phyloP scores from a whole-genome alignment of 2,329 filamentous ascomycete species.

The Penicillium verrucosum region DNA sequence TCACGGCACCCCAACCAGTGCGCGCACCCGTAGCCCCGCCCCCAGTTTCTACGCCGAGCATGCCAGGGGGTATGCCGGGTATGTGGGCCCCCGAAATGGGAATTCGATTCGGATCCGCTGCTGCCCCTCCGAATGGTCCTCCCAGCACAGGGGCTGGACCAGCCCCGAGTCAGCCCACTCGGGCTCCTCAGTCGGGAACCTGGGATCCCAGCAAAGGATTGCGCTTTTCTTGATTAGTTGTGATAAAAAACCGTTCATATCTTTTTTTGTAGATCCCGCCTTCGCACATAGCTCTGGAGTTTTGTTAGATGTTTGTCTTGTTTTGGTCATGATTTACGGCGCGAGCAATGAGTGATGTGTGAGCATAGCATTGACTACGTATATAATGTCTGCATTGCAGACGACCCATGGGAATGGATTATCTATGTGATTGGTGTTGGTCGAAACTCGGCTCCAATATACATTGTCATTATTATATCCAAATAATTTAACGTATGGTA shows the following conservation, averaged over 20 bases:
- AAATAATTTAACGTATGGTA: not conserved
- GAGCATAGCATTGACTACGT: not conserved
- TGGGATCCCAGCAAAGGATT: constrained; percentile 62
- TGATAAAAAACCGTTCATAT: not conserved
- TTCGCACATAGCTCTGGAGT: constrained; percentile 3
- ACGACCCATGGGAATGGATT: not conserved
- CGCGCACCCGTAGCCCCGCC: constrained; percentile 48
- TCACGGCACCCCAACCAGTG: constrained; percentile 49
- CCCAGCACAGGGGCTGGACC: constrained; percentile 24
- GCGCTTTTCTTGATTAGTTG: constrained; percentile 47
- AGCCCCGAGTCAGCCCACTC: constrained; percentile 15
- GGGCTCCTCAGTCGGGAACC: constrained; percentile 37
- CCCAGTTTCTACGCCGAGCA: constrained; percentile 47
- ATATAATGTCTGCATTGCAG: not conserved
- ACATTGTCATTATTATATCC: not conserved
- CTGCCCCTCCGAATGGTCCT: constrained; percentile 30
- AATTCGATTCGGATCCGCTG: constrained; percentile 65
- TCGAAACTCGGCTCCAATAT: not conserved
- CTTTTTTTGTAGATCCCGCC: not conserved
- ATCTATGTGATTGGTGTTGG: not conserved
- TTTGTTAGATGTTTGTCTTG: not conserved
- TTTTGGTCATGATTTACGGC: not conserved
- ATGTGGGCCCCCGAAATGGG: constrained; percentile 80
- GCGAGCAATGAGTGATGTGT: not conserved
- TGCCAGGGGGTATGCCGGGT: constrained; percentile 43